Evolutionary conservation across 306 rosid species (phyloP).

Genomic region (Leucaena leucocephala): DNA sequence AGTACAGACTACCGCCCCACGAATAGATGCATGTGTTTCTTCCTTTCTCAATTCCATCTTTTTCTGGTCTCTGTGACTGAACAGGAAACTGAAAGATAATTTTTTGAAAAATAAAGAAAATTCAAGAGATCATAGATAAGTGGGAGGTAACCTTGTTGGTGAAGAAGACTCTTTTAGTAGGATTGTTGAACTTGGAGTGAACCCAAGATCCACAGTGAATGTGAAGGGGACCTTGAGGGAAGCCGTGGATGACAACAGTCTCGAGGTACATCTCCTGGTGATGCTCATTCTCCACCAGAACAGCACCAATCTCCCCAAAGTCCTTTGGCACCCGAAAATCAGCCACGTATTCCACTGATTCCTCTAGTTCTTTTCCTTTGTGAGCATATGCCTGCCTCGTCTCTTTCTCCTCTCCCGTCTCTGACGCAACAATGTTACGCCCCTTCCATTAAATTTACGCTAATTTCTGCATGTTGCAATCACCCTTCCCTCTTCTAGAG

Average conservation of each 20-base stretch:
- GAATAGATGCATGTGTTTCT: too few species aligned
- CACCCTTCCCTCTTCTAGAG: too few species aligned
- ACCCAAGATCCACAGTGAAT: constrained; percentile 63
- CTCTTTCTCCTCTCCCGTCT: constrained; percentile 57
- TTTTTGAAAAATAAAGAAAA: too few species aligned
- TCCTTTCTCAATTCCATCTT: too few species aligned
- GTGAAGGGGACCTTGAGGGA: constrained; percentile 35
- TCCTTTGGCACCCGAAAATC: constrained; percentile 51
- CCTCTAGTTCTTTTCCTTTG: constrained; percentile 36
- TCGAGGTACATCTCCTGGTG: constrained; percentile 69
- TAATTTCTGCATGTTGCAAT: too few species aligned
- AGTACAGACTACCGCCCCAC: too few species aligned
- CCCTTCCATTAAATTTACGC: neutral
- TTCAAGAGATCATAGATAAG: neutral
- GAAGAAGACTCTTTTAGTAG: constrained; percentile 61
- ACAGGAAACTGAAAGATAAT: too few species aligned
- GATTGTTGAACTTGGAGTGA: constrained; percentile 64
- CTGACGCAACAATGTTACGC: constrained; percentile 38
- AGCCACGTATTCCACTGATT: constrained; percentile 50
- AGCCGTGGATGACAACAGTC: constrained; percentile 50
- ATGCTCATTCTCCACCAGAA: constrained; percentile 73
- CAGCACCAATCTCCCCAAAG: constrained; percentile 68
- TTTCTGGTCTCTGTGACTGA: too few species aligned
- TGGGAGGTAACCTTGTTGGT: constrained; percentile 47
- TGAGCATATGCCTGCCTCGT: constrained; percentile 55